Base-by-base conservation (phyloP, 2,329 filamentous ascomycete genomes). In the Apiospora arundinis region DNA sequence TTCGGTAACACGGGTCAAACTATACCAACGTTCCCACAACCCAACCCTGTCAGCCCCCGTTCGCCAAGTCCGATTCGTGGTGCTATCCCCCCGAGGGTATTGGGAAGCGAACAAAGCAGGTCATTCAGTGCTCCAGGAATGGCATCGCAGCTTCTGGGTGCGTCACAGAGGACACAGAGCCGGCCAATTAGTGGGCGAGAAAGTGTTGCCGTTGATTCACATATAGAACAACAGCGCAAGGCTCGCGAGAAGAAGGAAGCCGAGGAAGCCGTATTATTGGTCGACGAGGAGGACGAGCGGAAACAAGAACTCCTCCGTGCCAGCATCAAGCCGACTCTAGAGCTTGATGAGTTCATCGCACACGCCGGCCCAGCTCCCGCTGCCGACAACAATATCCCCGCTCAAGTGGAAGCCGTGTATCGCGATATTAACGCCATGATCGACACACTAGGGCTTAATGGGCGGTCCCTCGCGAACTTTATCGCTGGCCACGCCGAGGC, bases 391-490 rank as follows among this genome's bases (percentile, higher is more conserved):
- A 90, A 86, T 65, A 85, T 92, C 44, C 87, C 90, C 4, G 85
- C 87, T 11, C 90, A 92, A 75, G 89, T 91, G 28, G 90, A 92
- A 77, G 87, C 89, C 23, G 85, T 92, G 1, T 96, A 93, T 80
- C 89, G 92, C 63, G 93, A 95, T 77, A 93, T 95, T 79, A 95
- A 96, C 80, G 93, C 93, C 16, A 99, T 98, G 96, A 91, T 99
- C 60, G 94, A 98, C 77, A 95, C 93, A 0, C 84, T 98, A 52
- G 95, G 95, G 12, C 88, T 98, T 68, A 98, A 98, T 79, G 90
- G 86, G 14, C 85, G 89, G 21, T 90, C 93, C 7, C 89, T 95
- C 48, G 85, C 86, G 67, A 85, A 85, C 14, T 92, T 92, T 74
- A 86, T 95, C 60, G 86, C 89, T 70, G 93, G 92, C 9, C 93